These are phyloP conservation scores for Cladosporium halotolerans DNA, from an alignment of 2,329 filamentous ascomycete species.

Conservation along the genomic window DNA sequence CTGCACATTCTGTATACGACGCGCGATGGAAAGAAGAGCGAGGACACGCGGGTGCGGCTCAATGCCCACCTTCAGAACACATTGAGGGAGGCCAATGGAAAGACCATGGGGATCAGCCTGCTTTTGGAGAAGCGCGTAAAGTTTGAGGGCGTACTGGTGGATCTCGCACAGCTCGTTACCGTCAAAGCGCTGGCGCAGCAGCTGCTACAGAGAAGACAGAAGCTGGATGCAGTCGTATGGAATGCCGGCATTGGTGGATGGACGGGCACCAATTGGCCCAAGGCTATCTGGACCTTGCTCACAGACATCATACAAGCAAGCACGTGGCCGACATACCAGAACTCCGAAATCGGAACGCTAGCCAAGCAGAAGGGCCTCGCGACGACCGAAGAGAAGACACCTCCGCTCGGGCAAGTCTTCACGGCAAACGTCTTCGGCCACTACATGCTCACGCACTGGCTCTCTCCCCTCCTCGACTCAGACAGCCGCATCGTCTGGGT, in stretches of 20 bases:
- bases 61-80: constrained; percentile 49
- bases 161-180: constrained; percentile 51
- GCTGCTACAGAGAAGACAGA: constrained; percentile 54
- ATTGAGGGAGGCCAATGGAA: constrained; percentile 29
- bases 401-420: constrained; percentile 73
- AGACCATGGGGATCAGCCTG: constrained; percentile 23
- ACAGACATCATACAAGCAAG: constrained; percentile 60
- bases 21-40: constrained; percentile 65
- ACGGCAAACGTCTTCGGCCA: constrained; percentile 92
- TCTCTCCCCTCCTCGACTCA: constrained; percentile 62
- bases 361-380: constrained; percentile 46
- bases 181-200: constrained; percentile 49
- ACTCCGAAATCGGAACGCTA: constrained; percentile 50
- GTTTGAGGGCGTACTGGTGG: constrained; percentile 52
- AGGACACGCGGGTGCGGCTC: constrained; percentile 57
- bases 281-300: constrained; percentile 51
- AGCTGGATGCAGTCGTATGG: constrained; percentile 71
- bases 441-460: constrained; percentile 77
- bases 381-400: constrained; percentile 26
- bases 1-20: constrained; percentile 81
- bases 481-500: constrained; percentile 74
- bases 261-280: constrained; percentile 66
- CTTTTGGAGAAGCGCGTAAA: constrained; percentile 40
- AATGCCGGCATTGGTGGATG: constrained; percentile 89
- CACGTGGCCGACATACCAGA: constrained; percentile 75